Base-by-base conservation (phyloP, 2,329 filamentous ascomycete species). In the Pezicula carpinea region DNA sequence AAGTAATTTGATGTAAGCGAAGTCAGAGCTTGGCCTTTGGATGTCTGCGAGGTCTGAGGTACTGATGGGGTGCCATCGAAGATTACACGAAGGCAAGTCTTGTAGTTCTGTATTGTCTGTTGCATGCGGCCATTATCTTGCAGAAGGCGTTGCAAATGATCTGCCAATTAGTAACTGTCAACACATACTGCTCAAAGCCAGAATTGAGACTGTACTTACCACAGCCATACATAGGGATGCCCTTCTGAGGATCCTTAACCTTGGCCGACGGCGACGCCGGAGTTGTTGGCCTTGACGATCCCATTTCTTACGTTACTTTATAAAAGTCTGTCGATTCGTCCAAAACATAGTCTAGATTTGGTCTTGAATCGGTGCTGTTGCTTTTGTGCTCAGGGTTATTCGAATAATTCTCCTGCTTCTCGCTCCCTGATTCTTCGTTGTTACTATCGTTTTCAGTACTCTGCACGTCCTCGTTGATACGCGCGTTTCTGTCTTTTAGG, bases 91-190 rank as follows among this genome's bases (percentile, higher is more conserved):
- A 90, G 72, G 50, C 89, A 79, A 60, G 80, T 77, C 61, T 84
- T 86, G 67, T 91, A 91, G 58, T 87, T 79, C 46, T 80, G 73
- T 50, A 87, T 80, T 17, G 83, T 85, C 52, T 76, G 82, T 57
- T 86, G 83, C 66, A 81, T 82, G 14, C 79, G 77, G 52, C 83
- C 79, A 52, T 33, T 33, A 80, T 78, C 40, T 71, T 74, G 75
- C 29, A 89, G 73, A 50, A 90, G 77, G 19, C 75, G 72, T 63
- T 87, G 82, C 41, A 88, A 76, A 66, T 91, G 87, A 64, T 88
- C 87, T 90, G 59, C 69, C 48, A 29, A 29, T 29, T 29, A 33
- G 15, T 46, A 41, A 54, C 49, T 43, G 45, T 53, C 44, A 53
- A 35, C 43, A 32, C 35, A 33, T 35, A n/a, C n/a, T n/a, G n/a